Evolutionary conservation across 345 rosid species (phyloP).

Genomic region (Camelina laxa): DNA sequence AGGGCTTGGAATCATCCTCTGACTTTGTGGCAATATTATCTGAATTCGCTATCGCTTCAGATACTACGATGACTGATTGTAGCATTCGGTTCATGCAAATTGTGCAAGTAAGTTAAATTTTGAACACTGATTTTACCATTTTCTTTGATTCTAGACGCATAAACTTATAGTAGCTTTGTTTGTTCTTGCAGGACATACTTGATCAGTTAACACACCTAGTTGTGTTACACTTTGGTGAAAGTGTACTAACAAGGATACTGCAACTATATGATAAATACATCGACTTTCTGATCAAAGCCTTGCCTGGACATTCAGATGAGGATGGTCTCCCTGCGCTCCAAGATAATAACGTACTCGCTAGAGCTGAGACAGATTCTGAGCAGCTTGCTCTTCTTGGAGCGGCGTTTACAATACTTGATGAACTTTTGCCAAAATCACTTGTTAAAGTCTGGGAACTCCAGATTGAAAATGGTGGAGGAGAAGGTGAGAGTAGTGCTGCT

Average conservation of each 20-base stretch:
- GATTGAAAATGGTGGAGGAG: conserved; percentile 55
- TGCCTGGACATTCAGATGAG: conserved; percentile 91
- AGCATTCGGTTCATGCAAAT: conserved; percentile 83
- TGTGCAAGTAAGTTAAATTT: conserved; percentile 63
- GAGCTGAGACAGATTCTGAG: conserved; percentile 93
- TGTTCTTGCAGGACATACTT: conserved; percentile 72
- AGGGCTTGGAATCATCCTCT: conserved; percentile 60
- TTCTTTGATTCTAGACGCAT: background rate
- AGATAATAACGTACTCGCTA: conserved; percentile 60
- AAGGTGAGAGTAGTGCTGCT: conserved; percentile 50
- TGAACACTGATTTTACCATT: background rate
- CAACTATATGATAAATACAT: conserved; percentile 83
- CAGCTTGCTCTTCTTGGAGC: conserved; percentile 91
- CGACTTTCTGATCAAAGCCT: conserved; percentile 74
- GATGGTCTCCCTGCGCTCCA: conserved; percentile 82
- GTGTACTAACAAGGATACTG: conserved; percentile 69
- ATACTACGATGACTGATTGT: conserved; percentile 66
- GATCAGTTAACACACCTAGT: conserved; percentile 75
- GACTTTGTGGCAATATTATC: conserved; percentile 61
- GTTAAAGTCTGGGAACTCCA: conserved; percentile 66
- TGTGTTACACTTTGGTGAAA: conserved; percentile 83
- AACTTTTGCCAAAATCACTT: conserved; percentile 71
- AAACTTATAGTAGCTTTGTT: conserved; percentile 17
- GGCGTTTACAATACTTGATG: conserved; percentile 89
- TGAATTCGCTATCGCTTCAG: conserved; percentile 63